A percentile compares a stretch with the other conserved stretches of the same genome.
These are phyloP conservation scores for Berberis vulgaris DNA, from an alignment of 164 flowering plant species.

Conservation along the genomic window DNA sequence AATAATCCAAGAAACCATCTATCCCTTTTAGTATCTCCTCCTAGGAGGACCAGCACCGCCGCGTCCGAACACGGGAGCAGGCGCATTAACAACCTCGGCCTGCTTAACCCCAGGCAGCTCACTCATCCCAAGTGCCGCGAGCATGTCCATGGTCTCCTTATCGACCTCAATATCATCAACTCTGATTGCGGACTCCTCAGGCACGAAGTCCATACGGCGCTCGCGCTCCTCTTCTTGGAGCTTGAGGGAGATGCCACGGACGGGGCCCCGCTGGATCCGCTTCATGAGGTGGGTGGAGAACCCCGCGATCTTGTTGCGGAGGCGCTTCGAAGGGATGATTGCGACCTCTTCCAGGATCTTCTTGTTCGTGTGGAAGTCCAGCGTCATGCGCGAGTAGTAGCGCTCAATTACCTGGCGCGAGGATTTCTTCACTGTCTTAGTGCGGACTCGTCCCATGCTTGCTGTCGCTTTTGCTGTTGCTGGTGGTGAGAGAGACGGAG, in stretches of 20 bases:
- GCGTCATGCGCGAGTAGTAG: conserved; percentile 64
- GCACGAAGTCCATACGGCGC: conserved; percentile 78
- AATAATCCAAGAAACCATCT: neutral
- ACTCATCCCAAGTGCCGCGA: conserved; percentile 57
- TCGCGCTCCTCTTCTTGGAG: too few species aligned
- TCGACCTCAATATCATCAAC: conserved; percentile 51
- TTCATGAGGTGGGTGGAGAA: conserved; percentile 75
- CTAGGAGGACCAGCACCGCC: conserved; percentile 13
- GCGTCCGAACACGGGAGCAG: too few species aligned
- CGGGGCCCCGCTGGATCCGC: conserved; percentile 58
- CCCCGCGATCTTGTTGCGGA: conserved; percentile 83
- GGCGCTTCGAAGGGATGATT: conserved; percentile 66
- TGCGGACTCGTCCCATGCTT: conserved; percentile 63
- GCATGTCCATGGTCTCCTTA: conserved; percentile 70
- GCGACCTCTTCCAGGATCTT: conserved; percentile 68
- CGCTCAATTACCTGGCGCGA: conserved; percentile 63
- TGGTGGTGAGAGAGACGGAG: too few species aligned
- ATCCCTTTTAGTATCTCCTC: conserved; percentile 11
- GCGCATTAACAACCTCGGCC: too few species aligned
- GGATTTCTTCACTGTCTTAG: conserved; percentile 74
- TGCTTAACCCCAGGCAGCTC: conserved; percentile 54
- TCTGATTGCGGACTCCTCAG: conserved; percentile 65
- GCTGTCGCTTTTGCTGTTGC: too few species aligned
- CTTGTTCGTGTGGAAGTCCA: conserved; percentile 82
- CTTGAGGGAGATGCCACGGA: too few species aligned